Conservation (phyloP, 176 grass and related monocot genomes). For the Eleusine coracana region DNA sequence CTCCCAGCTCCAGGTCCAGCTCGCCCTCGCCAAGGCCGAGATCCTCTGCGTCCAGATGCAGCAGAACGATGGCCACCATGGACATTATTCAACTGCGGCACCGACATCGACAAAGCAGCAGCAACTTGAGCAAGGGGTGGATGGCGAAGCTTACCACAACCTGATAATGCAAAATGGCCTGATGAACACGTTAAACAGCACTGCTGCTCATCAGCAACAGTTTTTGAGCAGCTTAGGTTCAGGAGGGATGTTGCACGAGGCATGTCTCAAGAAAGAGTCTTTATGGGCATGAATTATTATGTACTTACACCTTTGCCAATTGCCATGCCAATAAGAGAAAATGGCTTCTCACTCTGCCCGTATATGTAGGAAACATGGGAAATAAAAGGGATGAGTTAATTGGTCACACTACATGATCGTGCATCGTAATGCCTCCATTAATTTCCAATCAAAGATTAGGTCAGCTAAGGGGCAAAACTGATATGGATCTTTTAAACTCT, state of each 20-base stretch:
- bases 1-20: conserved; percentile 71
- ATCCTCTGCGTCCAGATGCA: conserved; percentile 51
- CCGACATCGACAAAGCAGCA: background rate
- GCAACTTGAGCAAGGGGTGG: conserved; percentile 14
- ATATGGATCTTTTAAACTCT: background rate
- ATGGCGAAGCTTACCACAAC: conserved; percentile 8
- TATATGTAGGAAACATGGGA: conserved; percentile 32
- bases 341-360: background rate
- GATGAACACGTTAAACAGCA: conserved; percentile 29
- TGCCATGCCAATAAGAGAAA: background rate
- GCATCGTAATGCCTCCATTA: background rate
- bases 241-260: conserved; percentile 48
- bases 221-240: conserved; percentile 9
- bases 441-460: background rate
- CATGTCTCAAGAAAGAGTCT: conserved; percentile 63
- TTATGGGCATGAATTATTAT: conserved; percentile 51
- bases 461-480: background rate
- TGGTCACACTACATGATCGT: background rate
- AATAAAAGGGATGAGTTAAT: conserved; percentile 11
- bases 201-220: background rate
- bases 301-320: background rate
- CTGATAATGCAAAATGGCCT: conserved; percentile 43
- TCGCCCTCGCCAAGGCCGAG: conserved; percentile 64
- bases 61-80: background rate
- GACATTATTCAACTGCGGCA: background rate